Evolutionary conservation across 805 yeast genomes (phyloP).

Genomic region (Saccharomycopsis guyanensis): DNA sequence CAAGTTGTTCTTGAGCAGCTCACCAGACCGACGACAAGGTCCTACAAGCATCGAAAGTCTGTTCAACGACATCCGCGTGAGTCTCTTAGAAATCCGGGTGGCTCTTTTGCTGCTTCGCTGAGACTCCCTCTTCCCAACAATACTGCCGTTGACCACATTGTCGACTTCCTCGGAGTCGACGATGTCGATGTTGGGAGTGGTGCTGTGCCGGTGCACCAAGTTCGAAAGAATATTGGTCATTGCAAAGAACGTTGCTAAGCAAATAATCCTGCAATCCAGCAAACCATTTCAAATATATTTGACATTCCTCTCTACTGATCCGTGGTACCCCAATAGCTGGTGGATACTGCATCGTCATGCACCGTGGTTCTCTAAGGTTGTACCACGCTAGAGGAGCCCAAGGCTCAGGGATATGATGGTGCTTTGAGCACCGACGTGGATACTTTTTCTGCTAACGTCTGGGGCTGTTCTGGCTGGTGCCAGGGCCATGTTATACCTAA

Average conservation of each 20-base stretch:
- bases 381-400: not conserved
- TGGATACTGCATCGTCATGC: not conserved
- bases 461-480: no score
- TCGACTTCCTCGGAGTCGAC: not conserved
- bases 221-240: not conserved
- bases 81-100: conserved; percentile 3
- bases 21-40: conserved; percentile 1
- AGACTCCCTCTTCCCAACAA: not conserved
- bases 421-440: no score
- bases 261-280: no score
- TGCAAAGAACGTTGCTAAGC: not conserved
- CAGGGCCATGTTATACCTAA: no score
- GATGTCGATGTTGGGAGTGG: not conserved
- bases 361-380: not conserved
- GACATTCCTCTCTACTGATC: no score
- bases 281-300: no score
- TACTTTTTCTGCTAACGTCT: no score
- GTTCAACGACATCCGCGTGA: conserved; percentile 8
- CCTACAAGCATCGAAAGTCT: conserved; percentile 5
- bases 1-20: not conserved
- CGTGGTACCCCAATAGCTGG: not conserved
- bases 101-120: not conserved
- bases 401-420: not conserved
- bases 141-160: not conserved
- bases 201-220: not conserved